These are phyloP conservation scores for Ceriops decandra DNA, from an alignment of 345 rosid genomes.

Conservation along the genomic window DNA sequence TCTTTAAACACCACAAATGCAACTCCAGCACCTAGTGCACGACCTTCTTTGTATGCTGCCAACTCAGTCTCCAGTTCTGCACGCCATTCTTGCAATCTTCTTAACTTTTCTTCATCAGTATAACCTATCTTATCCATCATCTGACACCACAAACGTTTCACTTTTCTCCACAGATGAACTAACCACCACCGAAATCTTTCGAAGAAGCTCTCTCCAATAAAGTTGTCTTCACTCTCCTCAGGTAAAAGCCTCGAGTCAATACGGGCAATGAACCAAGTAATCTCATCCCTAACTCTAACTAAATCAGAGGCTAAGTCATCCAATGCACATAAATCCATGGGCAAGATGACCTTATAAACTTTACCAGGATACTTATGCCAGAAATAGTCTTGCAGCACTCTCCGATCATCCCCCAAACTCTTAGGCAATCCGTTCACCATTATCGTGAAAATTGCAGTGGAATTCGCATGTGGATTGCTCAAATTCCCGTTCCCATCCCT, in stretches of 20 bases:
- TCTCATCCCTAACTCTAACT: constrained; percentile 77
- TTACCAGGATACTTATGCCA: constrained; percentile 75
- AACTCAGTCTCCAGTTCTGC: constrained; percentile 68
- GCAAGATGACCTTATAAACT: constrained; percentile 69
- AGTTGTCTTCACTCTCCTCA: constrained; percentile 38
- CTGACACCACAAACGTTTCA: constrained; percentile 40
- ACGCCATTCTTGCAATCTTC: constrained; percentile 71
- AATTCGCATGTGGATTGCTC: constrained; percentile 55
- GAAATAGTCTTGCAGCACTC: constrained; percentile 66
- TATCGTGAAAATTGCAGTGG: constrained; percentile 76
- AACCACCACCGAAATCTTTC: constrained; percentile 27
- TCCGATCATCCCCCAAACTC: constrained; percentile 63
- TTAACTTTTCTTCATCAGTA: constrained; percentile 63
- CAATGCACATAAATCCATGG: constrained; percentile 94
- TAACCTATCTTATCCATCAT: constrained; percentile 50
- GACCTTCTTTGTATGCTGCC: constrained; percentile 68
- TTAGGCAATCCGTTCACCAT: constrained; percentile 93
- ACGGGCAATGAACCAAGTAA: constrained; percentile 83
- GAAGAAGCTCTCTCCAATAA: constrained; percentile 15
- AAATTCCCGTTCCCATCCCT: constrained; percentile 92
- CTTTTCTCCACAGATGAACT: constrained; percentile 33
- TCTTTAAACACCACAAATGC: constrained; percentile 92
- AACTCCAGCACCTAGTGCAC: constrained; percentile 84
- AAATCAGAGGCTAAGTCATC: constrained; percentile 85
- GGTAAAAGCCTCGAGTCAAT: constrained; percentile 75